Base-by-base conservation (phyloP, 106 monocot genomes). In the Dendrobium officinale region DNA sequence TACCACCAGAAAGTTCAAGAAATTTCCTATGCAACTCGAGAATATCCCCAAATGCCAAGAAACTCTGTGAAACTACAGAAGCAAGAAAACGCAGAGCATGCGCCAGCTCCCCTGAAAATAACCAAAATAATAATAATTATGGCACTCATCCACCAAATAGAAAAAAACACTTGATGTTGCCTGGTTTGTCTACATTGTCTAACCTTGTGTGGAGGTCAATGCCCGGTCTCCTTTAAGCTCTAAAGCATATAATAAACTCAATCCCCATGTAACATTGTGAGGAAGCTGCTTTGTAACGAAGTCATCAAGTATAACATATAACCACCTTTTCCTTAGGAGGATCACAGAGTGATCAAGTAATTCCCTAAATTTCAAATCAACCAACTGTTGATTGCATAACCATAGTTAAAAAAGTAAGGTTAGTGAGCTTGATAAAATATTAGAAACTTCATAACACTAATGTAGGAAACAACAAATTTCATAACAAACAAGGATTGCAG, bases 31-130 rank as follows among this genome's bases (percentile, higher is more conserved):
- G 79, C 88, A 99, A 83, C 82, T 99, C 99, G 84, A 99, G 95
- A 84, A 99, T 99, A 78, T 99, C 99, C 55, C 99, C 99, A 87
- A 99, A 99, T 74, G 99, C 99, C 40, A 99, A 82, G 84, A 95
- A 99, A 61, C 99, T 95, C 75, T 99, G 99, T 80, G 99, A 95
- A 33, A 95, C 99, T 27, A 95, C 95, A 56, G 95, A 99, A 78
- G 99, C 95, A 66, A 95, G 87, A 88, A 90, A 99, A 37, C 95
- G 95, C 49, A 99, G 77, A 72, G 99, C 99, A 89, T 95, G 99
- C 55, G 95, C 99, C 79, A 99, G 75, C 78, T 99, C 88, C 24
- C 99, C 99, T 99, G 87, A 77, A 79, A 79, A 18, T 72, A 77
- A 59, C 31, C 40, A 56, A 79, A 80, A 42, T n/a, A 78, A 80